phyloP scores from a whole-genome alignment of 768 basidiomycete species.

The Pisolithus tinctorius region DNA sequence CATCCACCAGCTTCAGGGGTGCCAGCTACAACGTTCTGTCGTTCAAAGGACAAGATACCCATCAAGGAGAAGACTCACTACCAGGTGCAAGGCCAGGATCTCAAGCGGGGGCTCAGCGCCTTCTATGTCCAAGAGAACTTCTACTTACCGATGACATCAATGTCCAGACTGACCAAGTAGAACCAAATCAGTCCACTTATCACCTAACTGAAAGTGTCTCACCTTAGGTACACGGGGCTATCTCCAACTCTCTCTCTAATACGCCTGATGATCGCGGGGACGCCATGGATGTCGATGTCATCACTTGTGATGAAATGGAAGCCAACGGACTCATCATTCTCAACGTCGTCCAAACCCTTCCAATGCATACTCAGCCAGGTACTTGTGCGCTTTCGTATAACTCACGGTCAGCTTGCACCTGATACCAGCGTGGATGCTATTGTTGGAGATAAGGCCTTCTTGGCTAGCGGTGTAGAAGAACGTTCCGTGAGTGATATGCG shows the following conservation, averaged over 20 bases:
- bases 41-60: not conserved
- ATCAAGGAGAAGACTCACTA: slow-evolving; percentile 39
- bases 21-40: slow-evolving; percentile 44
- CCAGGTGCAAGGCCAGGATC: slow-evolving; percentile 79
- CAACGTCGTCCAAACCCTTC: slow-evolving; percentile 31
- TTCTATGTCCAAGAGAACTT: not conserved
- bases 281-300: slow-evolving; percentile 78
- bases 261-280: slow-evolving; percentile 58
- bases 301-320: slow-evolving; percentile 76
- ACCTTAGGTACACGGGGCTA: slow-evolving; percentile 71
- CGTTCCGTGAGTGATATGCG: slow-evolving; percentile 74
- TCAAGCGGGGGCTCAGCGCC: slow-evolving; percentile 14
- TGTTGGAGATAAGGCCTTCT: slow-evolving; percentile 69
- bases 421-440: slow-evolving; percentile 80
- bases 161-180: slow-evolving; percentile 50
- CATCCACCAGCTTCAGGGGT: slow-evolving; percentile 83
- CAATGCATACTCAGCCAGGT: not conserved
- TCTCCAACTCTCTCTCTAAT: slow-evolving; percentile 70
- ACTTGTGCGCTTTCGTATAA: slow-evolving; percentile 9
- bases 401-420: slow-evolving; percentile 63
- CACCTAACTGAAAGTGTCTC: not conserved
- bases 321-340: slow-evolving; percentile 64
- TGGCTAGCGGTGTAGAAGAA: slow-evolving; percentile 79
- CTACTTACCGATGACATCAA: slow-evolving; percentile 67
- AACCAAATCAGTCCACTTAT: not conserved